Conservation (phyloP, 345 rosid genomes). For the Camelina sativa region DNA sequence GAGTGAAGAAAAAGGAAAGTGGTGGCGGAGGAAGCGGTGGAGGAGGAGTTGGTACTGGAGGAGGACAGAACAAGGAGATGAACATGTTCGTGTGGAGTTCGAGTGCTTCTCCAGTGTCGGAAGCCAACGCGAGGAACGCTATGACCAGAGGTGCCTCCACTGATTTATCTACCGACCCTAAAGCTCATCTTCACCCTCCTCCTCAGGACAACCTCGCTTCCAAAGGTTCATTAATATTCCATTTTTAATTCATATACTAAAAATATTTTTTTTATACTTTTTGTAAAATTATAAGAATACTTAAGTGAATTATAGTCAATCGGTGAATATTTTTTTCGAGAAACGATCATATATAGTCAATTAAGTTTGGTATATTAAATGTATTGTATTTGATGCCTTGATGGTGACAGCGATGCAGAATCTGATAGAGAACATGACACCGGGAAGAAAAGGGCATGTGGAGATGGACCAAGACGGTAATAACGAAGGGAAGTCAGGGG, state of each 20-base stretch:
- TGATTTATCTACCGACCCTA: slow-evolving; percentile 47
- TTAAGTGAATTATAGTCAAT: not conserved
- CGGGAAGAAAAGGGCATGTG: slow-evolving; percentile 53
- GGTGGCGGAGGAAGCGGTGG: slow-evolving; percentile 28
- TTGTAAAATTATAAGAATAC: not conserved
- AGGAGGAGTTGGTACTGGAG: slow-evolving; percentile 22
- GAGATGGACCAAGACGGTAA: slow-evolving; percentile 53
- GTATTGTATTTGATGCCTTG: not conserved
- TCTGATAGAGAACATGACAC: slow-evolving; percentile 64
- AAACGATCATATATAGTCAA: not conserved
- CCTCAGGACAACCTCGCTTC: slow-evolving; percentile 57
- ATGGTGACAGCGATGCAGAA: slow-evolving; percentile 62
- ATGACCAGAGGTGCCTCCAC: slow-evolving; percentile 57
- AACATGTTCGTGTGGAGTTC: slow-evolving; percentile 94
- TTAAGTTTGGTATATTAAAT: not conserved
- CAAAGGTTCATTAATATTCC: slow-evolving; percentile 41
- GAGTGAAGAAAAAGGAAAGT: slow-evolving; percentile 48
- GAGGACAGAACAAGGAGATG: slow-evolving; percentile 56
- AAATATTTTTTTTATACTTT: not conserved
- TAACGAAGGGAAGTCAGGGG: slow-evolving; percentile 53
- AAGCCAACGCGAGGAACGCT: slow-evolving; percentile 61
- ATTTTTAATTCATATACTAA: not conserved
- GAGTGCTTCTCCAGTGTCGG: slow-evolving; percentile 77
- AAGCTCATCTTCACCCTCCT: slow-evolving; percentile 32
- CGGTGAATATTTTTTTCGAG: not conserved